Conservation (phyloP, 2,329 filamentous ascomycete species). For the Colletotrichum sp. region DNA sequence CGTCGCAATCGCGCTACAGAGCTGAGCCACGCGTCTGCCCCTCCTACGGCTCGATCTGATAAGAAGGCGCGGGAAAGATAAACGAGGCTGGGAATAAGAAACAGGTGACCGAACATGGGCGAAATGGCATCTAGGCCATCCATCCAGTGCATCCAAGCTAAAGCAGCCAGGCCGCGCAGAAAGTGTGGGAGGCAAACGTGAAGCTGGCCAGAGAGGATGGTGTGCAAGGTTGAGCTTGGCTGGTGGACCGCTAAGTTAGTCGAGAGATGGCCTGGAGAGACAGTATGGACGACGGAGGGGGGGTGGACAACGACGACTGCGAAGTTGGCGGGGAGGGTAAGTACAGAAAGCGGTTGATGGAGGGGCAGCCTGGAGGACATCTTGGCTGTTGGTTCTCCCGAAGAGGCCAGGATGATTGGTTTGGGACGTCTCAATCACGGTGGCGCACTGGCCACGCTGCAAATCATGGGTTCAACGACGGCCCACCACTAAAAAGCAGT, state of each 20-base stretch:
- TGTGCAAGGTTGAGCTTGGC: slow-evolving; percentile 16
- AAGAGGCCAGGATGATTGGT: slow-evolving; percentile 9
- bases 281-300: not conserved
- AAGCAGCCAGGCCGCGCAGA: not conserved
- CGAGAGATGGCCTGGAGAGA: not conserved
- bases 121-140: not conserved
- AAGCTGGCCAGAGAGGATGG: not conserved
- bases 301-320: not conserved
- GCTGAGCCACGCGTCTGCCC: not conserved
- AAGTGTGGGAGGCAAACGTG: not conserved
- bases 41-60: not conserved
- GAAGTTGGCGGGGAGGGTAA: not conserved
- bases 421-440: not conserved
- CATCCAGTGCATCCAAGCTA: not conserved
- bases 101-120: not conserved
- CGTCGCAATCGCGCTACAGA: not conserved
- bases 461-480: slow-evolving; percentile 20
- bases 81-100: not conserved
- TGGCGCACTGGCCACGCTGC: slow-evolving; percentile 4
- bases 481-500: not conserved
- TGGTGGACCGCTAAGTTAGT: not conserved
- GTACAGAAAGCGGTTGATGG: not conserved
- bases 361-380: not conserved
- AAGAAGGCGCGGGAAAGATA: not conserved
- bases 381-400: not conserved